Base-by-base conservation (phyloP, 2,329 filamentous ascomycete genomes). In the Cytospora schulzeri region DNA sequence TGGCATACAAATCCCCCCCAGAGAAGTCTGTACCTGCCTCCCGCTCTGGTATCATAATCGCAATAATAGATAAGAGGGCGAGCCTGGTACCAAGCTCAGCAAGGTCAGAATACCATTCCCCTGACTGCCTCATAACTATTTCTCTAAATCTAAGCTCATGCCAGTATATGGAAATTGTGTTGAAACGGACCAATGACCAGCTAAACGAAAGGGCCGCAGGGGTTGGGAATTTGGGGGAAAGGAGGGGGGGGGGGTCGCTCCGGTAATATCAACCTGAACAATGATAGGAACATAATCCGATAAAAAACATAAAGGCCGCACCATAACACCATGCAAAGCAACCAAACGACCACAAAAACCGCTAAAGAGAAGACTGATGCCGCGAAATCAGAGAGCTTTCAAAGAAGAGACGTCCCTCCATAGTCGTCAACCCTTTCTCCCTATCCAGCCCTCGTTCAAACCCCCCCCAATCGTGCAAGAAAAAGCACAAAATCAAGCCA, bases 261-360 rank as follows among this genome's bases (percentile, higher is more conserved):
- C n/a, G n/a, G n/a, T n/a, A 35, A 17, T 14, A 24, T 29, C 26
- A 19, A 57, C 3, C 59, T 52, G 50, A 51, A 48, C 45, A 22
- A 48, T 48, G n/a, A 29, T 33, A 15, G 19, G 31, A 53, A 29
- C 38, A 17, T 57, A 9, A 24, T 41, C 31, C 33, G n/a, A n/a
- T n/a, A n/a, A n/a, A 45, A 48, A 48, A 12, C 35, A 48, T 58
- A 24, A 48, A 38, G 35, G 31, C 19, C n/a, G 33, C 51, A 22
- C 56, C 56, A 19, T 19, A 55, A 64, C 62, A 50, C 62, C 62
- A 60, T 59, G 62, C 62, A 53, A 64, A 19, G n/a, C n/a, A 48
- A 60, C 8, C 31, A 7, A 60, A 38, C 26, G 26, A 29, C 3
- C 22, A n/a, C 6, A 48, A 9, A n/a, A 26, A 22, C 5, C 9